A percentile compares a stretch with the other conserved stretches of the same genome.
Evolutionary conservation across 2,329 filamentous ascomycete species (phyloP).

Genomic region (Diaporthe caulivora): DNA sequence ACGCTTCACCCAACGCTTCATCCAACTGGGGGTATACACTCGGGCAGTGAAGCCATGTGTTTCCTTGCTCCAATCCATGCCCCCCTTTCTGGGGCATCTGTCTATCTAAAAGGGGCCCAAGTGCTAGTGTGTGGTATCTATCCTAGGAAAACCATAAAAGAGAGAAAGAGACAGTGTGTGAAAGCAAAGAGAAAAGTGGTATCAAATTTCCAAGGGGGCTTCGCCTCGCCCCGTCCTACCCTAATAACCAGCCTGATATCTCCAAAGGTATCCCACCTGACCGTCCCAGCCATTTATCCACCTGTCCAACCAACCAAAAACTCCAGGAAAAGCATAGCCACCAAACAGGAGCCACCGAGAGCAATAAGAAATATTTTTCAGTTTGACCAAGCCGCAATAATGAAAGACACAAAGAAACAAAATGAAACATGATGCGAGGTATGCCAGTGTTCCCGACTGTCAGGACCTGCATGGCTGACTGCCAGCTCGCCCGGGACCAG

Average conservation of each 20-base stretch:
- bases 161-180: neutral
- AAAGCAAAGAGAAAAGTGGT: neutral
- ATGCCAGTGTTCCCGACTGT: constrained; percentile 1
- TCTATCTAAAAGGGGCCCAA: constrained; percentile 17
- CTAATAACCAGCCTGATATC: constrained; percentile 1
- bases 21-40: constrained; percentile 5
- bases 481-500: neutral
- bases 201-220: constrained; percentile 4
- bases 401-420: neutral
- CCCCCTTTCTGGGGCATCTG: constrained; percentile 3
- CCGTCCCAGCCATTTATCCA: neutral
- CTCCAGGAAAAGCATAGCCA: neutral
- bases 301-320: neutral
- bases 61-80: neutral
- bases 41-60: constrained; percentile 15
- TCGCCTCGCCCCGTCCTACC: neutral
- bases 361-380: neutral
- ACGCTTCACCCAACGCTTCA: no score
- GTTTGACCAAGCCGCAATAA: neutral
- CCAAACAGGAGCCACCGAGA: neutral
- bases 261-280: neutral
- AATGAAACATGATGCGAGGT: neutral
- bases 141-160: constrained; percentile 8
- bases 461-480: constrained; percentile 23
- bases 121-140: constrained; percentile 3